Conservation (phyloP, 768 basidiomycete genomes). For the Auriculariales sp. region DNA sequence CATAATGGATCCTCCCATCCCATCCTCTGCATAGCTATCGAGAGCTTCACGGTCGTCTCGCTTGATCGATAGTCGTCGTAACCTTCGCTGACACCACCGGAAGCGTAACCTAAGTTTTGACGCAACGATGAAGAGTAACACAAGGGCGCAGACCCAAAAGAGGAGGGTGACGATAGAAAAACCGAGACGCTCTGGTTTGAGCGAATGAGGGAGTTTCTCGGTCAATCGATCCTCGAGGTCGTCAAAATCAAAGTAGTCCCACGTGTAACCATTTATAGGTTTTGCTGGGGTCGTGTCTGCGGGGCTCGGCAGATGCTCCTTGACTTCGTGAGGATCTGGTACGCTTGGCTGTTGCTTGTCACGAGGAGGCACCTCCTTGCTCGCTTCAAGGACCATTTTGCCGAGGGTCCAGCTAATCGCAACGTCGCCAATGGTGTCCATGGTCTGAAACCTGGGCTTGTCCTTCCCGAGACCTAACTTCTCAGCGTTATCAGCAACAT, state of each 20-base stretch:
- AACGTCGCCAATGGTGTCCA: constrained; percentile 84
- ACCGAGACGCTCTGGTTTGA: constrained; percentile 29
- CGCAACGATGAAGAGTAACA: constrained; percentile 3
- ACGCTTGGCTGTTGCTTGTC: constrained; percentile 35
- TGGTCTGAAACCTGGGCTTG: constrained; percentile 73
- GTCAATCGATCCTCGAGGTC: constrained; percentile 48
- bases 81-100: constrained; percentile 1
- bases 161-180: constrained; percentile 8
- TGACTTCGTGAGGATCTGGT: constrained; percentile 34
- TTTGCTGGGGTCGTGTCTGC: constrained; percentile 27
- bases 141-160: constrained; percentile 5
- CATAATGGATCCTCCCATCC: background rate
- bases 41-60: background rate
- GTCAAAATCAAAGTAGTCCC: constrained; percentile 30
- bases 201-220: constrained; percentile 48
- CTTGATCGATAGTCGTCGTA: background rate
- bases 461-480: constrained; percentile 60
- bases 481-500: constrained; percentile 60
- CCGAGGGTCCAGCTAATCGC: constrained; percentile 97
- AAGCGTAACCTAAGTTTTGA: constrained; percentile 2
- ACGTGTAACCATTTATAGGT: constrained; percentile 44
- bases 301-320: constrained; percentile 41
- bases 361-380: constrained; percentile 57
- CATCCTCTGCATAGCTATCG: background rate
- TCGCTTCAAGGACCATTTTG: constrained; percentile 97